phyloP scores from a whole-genome alignment of 208 protist species.

The Leishmania mexicana region DNA sequence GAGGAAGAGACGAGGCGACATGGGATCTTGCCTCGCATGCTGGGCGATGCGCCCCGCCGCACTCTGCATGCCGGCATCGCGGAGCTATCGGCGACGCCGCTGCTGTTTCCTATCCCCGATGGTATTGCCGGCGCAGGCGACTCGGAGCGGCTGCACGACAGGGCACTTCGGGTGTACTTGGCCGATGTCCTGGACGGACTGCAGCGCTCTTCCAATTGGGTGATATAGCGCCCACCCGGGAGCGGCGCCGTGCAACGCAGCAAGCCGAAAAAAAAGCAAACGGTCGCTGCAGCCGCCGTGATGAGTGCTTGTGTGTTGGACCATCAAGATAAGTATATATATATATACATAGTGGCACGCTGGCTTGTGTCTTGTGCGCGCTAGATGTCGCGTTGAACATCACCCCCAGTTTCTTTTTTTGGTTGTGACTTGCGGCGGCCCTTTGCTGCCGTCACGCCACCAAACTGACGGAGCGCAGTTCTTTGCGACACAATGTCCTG shows the following conservation, averaged over 20 bases:
- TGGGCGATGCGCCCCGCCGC: slow-evolving; percentile 25
- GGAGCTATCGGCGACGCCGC: slow-evolving; percentile 14
- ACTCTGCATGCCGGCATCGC: slow-evolving; percentile 21
- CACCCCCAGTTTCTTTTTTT: background rate
- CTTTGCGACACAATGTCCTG: background rate
- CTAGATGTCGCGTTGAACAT: background rate
- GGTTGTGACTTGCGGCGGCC: background rate
- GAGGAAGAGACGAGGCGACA: background rate
- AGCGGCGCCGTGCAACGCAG: background rate
- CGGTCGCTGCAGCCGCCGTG: background rate
- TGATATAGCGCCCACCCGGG: slow-evolving; percentile 11
- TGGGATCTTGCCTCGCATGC: slow-evolving; percentile 15
- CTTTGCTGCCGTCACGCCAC: background rate
- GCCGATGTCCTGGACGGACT: slow-evolving; percentile 51
- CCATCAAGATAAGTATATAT: background rate
- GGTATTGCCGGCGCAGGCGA: background rate
- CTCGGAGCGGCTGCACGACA: slow-evolving; percentile 30
- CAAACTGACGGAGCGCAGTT: background rate
- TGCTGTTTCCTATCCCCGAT: slow-evolving; percentile 2
- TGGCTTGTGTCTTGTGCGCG: background rate
- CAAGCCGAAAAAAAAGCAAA: no score
- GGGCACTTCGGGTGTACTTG: slow-evolving; percentile 50
- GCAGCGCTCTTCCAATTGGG: slow-evolving; percentile 50
- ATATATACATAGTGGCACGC: background rate
- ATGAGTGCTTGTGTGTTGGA: background rate